phyloP scores from a whole-genome alignment of 1,284 basidiomycete genomes.

The Tilletia caries region DNA sequence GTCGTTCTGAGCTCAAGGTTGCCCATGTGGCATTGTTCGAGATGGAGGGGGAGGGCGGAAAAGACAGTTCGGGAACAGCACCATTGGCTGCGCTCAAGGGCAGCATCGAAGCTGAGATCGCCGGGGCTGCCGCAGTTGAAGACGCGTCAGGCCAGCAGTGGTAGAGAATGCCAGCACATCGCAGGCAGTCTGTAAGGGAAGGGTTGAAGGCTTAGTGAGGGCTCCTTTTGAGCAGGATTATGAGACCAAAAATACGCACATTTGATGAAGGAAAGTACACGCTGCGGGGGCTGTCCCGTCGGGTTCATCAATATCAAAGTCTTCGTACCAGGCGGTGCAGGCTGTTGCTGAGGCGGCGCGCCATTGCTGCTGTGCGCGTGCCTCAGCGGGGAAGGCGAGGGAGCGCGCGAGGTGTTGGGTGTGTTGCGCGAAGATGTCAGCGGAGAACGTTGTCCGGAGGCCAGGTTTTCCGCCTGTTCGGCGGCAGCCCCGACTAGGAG shows the following conservation, averaged over 20 bases:
- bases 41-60: slow-evolving; percentile 12
- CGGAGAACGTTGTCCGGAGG: slow-evolving; percentile 17
- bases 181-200: slow-evolving; percentile 53
- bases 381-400: slow-evolving; percentile 18
- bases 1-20: slow-evolving; percentile 23
- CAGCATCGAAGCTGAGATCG: background rate
- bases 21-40: slow-evolving; percentile 37
- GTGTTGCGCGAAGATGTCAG: slow-evolving; percentile 26
- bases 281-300: slow-evolving; percentile 35
- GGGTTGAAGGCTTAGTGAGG: too few species aligned
- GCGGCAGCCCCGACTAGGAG: slow-evolving; percentile 38
- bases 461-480: slow-evolving; percentile 26
- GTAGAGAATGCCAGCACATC: slow-evolving; percentile 60
- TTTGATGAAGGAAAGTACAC: slow-evolving; percentile 46
- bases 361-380: slow-evolving; percentile 9
- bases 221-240: too few species aligned
- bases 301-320: slow-evolving; percentile 42
- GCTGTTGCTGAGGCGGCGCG: slow-evolving; percentile 26
- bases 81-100: slow-evolving; percentile 14
- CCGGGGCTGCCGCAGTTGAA: slow-evolving; percentile 14
- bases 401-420: slow-evolving; percentile 24
- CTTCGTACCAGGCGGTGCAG: slow-evolving; percentile 14
- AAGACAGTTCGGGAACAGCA: slow-evolving; percentile 10
- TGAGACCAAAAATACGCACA: slow-evolving; percentile 20
- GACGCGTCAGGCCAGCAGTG: slow-evolving; percentile 54